Conservation (phyloP, 352 stramenopile species). For the Phytophthora citrophthora region DNA sequence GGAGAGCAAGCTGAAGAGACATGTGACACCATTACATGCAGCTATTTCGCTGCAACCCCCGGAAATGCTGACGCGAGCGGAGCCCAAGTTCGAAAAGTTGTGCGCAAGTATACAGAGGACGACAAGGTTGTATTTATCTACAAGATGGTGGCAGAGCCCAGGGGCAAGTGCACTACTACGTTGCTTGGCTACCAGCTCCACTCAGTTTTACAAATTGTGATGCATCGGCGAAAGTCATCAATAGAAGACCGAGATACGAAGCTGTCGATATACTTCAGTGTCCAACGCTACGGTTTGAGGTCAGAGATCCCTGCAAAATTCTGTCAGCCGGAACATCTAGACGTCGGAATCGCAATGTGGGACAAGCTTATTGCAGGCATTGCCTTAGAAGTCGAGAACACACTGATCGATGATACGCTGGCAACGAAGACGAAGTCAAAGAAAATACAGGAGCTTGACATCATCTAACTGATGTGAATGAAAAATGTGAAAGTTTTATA, state of each 20-base stretch:
- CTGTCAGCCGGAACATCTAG: neutral
- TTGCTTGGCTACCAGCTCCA: conserved; percentile 1
- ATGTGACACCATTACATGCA: conserved; percentile 1
- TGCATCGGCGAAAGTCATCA: neutral
- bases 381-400: conserved; percentile 14
- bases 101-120: conserved; percentile 15
- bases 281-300: neutral
- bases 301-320: neutral
- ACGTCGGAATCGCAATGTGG: conserved; percentile 6
- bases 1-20: neutral
- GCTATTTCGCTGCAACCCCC: neutral
- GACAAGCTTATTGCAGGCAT: conserved; percentile 1
- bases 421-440: no score
- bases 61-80: neutral
- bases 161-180: neutral
- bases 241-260: neutral
- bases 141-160: conserved; percentile 3
- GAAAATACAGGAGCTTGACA: no score
- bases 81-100: conserved; percentile 13
- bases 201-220: conserved; percentile 4
- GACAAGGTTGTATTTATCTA: conserved; percentile 16
- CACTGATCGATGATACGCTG: conserved; percentile 20
- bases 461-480: no score
- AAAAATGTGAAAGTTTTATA: no score
- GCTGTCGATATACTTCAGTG: conserved; percentile 9